Percentiles rank a stretch among this genome's conserved stretches.
Conservation (phyloP, 2,329 filamentous ascomycete species). For the Ophiostoma perfectum region DNA sequence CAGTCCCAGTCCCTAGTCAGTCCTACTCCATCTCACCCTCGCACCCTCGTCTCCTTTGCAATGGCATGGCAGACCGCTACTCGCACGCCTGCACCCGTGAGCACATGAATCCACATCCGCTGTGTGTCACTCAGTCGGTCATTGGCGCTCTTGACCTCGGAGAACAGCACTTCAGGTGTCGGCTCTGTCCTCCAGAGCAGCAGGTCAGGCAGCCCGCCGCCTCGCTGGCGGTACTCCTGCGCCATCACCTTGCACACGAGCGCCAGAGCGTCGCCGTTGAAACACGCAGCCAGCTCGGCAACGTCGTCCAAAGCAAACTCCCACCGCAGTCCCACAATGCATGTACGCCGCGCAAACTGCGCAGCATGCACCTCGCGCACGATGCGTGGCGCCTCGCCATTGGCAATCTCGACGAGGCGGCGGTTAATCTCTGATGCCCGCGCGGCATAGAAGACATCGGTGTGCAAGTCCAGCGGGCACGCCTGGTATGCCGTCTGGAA, state of each 20-base stretch:
- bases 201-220: constrained; percentile 85
- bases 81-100: constrained; percentile 74
- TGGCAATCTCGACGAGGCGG: constrained; percentile 78
- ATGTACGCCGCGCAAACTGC: constrained; percentile 67
- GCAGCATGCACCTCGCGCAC: constrained; percentile 62
- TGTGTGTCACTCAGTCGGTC: constrained; percentile 95
- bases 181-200: constrained; percentile 67
- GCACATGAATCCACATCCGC: constrained; percentile 91
- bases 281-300: constrained; percentile 70
- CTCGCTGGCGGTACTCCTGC: constrained; percentile 84
- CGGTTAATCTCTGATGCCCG: constrained; percentile 86
- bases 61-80: constrained; percentile 73
- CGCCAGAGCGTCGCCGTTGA: constrained; percentile 72
- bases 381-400: constrained; percentile 66
- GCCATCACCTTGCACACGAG: constrained; percentile 89
- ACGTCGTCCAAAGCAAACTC: constrained; percentile 77
- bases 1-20: no score
- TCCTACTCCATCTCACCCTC: neutral
- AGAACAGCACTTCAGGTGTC: constrained; percentile 53
- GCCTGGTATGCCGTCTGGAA: constrained; percentile 96
- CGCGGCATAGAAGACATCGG: constrained; percentile 82
- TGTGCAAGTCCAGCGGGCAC: constrained; percentile 86
- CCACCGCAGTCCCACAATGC: constrained; percentile 90
- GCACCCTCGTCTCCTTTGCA: constrained; percentile 44
- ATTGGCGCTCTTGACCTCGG: constrained; percentile 77